Base-by-base conservation (phyloP, 768 basidiomycete species). In the Antrodiella citrinella region DNA sequence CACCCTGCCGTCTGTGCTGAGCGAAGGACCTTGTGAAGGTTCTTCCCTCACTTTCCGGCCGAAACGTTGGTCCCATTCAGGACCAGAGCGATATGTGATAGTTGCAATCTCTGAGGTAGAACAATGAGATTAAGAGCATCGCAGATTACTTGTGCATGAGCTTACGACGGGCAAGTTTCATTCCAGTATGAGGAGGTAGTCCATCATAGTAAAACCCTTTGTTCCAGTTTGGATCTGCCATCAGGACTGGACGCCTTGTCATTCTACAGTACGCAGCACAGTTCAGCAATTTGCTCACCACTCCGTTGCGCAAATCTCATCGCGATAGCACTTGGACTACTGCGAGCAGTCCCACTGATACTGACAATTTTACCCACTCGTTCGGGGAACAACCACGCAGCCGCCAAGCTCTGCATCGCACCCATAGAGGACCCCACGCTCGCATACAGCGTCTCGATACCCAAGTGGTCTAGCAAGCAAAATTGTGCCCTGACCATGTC, bases 211-310 rank as follows among this genome's bases (percentile, higher is more conserved):
- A 99, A 67, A 95, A 98, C 3, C 96, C 96, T 26, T 92, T 84
- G 54, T 98, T 99, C 96, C 96, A 99, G 55, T 98, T 97, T 0
- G 95, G 95, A 67, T 99, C 96, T 1, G 95, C 89, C 96, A 99
- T 99, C 48, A 99, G 79, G 15, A 99, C 96, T 97, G 54, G n/a
- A n/a, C 11, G 24, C 23, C 13, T 22, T 39, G 20, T 45, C 4
- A 50, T 20, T 21, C 26, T 15, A 26, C 5, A 22, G 44, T 56
- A 56, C 26, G 44, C 18, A 25, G 13, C 21, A 15, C 30, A 39
- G 48, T 11, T 9, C 7, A 21, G n/a, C 20, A 39, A 7, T 22
- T 20, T 2, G 71, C 84, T 57, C 56, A 92, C 95, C 95, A 68
- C 93, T 96, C 63, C 96, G 70, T 65, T 99, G 96, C 0, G 96